phyloP scores from a whole-genome alignment of 805 yeast species.

The Cyberlindnera xishuangbannaensis region DNA sequence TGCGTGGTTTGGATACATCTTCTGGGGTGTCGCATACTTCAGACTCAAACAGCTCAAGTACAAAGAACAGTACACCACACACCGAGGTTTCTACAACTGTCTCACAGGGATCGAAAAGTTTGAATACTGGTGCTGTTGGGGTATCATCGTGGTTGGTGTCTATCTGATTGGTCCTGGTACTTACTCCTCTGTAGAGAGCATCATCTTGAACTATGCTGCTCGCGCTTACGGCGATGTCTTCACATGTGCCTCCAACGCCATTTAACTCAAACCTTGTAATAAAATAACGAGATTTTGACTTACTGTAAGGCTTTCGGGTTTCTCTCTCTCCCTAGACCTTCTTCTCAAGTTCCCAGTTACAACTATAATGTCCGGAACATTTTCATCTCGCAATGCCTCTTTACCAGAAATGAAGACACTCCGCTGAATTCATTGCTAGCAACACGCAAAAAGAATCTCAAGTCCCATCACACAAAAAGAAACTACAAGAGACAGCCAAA shows the following conservation, averaged over 20 bases:
- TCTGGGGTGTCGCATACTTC: constrained; percentile 54
- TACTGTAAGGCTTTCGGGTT: background rate
- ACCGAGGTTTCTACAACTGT: constrained; percentile 22
- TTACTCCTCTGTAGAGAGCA: constrained; percentile 48
- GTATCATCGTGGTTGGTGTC: constrained; percentile 40
- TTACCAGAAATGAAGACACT: no score
- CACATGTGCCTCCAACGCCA: constrained; percentile 40
- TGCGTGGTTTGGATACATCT: constrained; percentile 58
- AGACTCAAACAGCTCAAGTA: constrained; percentile 32
- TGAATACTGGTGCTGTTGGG: constrained; percentile 30
- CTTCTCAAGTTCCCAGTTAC: no score
- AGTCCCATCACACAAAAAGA: no score
- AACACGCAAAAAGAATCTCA: no score
- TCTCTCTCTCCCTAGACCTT: background rate
- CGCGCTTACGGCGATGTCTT: constrained; percentile 46
- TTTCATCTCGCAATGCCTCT: no score
- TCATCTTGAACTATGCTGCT: constrained; percentile 40
- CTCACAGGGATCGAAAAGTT: constrained; percentile 30
- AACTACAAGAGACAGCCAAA: no score
- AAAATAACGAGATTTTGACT: no score
- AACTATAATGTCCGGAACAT: no score
- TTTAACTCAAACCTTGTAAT: constrained; percentile 12
- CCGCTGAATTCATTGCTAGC: no score
- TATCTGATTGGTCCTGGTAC: constrained; percentile 55
- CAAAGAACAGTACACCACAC: constrained; percentile 22